Evolutionary conservation across 2,329 filamentous ascomycete species (phyloP), one percentile per base, ranked within the genome.

Genomic region (Aspergillus alliaceus): DNA sequence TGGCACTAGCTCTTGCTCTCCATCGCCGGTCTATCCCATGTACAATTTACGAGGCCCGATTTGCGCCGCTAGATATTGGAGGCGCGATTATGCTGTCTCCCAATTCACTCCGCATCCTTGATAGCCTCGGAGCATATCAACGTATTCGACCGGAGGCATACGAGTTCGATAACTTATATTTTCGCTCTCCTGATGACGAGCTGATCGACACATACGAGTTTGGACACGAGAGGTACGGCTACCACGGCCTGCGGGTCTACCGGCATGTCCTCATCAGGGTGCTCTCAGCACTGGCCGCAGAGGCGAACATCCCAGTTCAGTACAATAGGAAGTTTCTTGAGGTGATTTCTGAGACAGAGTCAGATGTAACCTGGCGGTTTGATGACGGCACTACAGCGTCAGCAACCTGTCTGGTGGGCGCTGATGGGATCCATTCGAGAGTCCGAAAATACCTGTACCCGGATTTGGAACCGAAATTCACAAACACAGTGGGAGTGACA

Each of bases 61-160:
- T 71, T 0, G 74, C 75, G 0, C 73, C 78, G 1, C 73, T 79
- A 2, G 75, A 80, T 57, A 79, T 80, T 24, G 80, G 81, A 18
- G 84, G 84, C 2, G 83, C 81, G 1, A 73, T 87, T 29, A 84
- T 85, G 79, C 77, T 86, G 2, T 84, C 83, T 0, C 84, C 84
- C 5, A 86, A 86, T 53, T 82, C 83, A 0, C 76, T 87, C 1
- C 75, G 77, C 4, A 74, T 86, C 37, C 75, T 87, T 0, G 80
- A 86, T 59, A 67, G 65, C 0, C 68, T 86, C 0, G 79, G 75
- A 0, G 70, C 85, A 2, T 84, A 84, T 62, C 46, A 75, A 1
- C 72, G 74, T 2, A 72, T 86, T 50, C 70, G 72, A 7, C 59
- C 70, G 0, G 72, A 77, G 8, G 80, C 79, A 40, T 84, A 78